A percentile compares a stretch with the other conserved stretches of the same genome.
Conservation (phyloP, 1,139 yeast genomes). For the Magnusiomyces ingens region DNA sequence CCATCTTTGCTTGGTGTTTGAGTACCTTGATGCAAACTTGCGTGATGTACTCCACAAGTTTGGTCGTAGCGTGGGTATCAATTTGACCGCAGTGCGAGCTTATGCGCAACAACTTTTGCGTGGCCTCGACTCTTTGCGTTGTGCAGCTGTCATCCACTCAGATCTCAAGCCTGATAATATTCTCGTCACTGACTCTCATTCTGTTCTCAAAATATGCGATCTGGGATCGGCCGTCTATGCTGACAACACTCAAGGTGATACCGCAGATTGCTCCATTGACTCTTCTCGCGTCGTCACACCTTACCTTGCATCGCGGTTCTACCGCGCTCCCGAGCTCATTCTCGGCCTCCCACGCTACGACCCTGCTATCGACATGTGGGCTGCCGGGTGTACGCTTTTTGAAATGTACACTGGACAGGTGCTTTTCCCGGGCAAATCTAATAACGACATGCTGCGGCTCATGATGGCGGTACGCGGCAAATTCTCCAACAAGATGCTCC, state of each 20-base stretch:
- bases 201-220: constrained; percentile 80
- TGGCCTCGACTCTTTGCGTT: constrained; percentile 72
- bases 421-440: constrained; percentile 63
- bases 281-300: constrained; percentile 48
- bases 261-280: no score
- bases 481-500: constrained; percentile 29
- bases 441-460: constrained; percentile 32
- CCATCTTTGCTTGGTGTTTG: constrained; percentile 84
- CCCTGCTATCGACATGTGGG: constrained; percentile 79
- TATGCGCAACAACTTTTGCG: constrained; percentile 72
- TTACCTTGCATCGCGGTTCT: constrained; percentile 80
- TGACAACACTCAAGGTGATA: constrained; percentile 45
- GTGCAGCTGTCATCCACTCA: constrained; percentile 74
- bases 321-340: constrained; percentile 88
- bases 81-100: constrained; percentile 65
- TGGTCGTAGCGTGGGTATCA: constrained; percentile 62
- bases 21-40: constrained; percentile 64
- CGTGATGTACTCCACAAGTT: constrained; percentile 78
- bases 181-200: constrained; percentile 68
- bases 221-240: constrained; percentile 73
- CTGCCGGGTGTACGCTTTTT: constrained; percentile 85
- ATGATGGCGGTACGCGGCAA: constrained; percentile 33
- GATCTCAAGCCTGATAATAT: constrained; percentile 89
- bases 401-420: constrained; percentile 81
- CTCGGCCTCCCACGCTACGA: constrained; percentile 69